Conservation (phyloP, 148 eudicot genomes). For the Drosera capensis region DNA sequence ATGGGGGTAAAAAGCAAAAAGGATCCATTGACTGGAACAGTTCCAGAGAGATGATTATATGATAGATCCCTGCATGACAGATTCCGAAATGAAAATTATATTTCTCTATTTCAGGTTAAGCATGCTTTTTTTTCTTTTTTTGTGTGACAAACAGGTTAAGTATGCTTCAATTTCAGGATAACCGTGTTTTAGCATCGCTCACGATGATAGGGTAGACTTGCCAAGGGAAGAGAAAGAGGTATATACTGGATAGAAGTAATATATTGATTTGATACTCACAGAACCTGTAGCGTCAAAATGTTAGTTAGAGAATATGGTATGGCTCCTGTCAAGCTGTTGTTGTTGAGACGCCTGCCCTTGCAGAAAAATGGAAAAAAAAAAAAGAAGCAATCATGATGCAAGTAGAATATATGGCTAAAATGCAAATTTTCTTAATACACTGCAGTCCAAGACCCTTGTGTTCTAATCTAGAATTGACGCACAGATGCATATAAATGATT, state of each 20-base stretch:
- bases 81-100: background rate
- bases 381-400: background rate
- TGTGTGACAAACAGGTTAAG: background rate
- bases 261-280: slow-evolving; percentile 12
- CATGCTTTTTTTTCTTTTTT: background rate
- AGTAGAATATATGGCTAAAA: background rate
- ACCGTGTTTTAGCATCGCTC: background rate
- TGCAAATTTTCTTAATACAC: too few species aligned
- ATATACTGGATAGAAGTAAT: background rate
- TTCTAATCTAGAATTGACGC: too few species aligned
- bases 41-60: slow-evolving; percentile 30
- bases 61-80: slow-evolving; percentile 29
- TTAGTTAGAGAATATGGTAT: slow-evolving; percentile 17
- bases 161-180: too few species aligned
- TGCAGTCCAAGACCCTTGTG: too few species aligned
- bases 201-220: background rate
- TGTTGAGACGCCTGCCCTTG: slow-evolving; percentile 21
- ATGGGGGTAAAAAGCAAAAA: slow-evolving; percentile 37
- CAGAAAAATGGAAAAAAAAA: background rate
- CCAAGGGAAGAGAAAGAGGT: background rate
- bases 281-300: slow-evolving; percentile 13
- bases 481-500: too few species aligned
- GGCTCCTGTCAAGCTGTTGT: slow-evolving; percentile 18
- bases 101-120: background rate
- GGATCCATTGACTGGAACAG: slow-evolving; percentile 40